Percentiles rank a stretch among this genome's conserved stretches.
These are phyloP conservation scores for Malus hybrid DNA, from an alignment of 331 rosid species.

Conservation along the genomic window DNA sequence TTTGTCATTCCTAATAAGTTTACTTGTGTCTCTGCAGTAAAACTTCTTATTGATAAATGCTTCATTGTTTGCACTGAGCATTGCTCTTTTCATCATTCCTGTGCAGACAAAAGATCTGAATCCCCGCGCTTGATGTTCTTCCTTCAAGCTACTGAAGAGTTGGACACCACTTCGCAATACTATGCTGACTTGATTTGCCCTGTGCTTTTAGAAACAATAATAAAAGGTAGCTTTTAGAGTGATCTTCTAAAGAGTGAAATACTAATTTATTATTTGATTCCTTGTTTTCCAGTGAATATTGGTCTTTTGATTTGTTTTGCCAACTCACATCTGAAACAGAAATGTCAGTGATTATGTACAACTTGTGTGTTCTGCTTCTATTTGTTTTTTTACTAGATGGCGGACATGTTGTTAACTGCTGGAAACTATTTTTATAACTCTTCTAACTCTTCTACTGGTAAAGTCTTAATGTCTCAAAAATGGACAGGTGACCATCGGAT, in stretches of 20 bases:
- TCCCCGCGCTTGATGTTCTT: slow-evolving; percentile 59
- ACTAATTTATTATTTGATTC: background rate
- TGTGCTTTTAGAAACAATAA: slow-evolving; percentile 51
- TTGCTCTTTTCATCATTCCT: slow-evolving; percentile 36
- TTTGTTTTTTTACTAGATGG: background rate
- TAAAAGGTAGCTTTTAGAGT: slow-evolving; percentile 57
- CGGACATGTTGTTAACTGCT: background rate
- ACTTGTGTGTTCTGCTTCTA: background rate
- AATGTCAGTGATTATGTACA: background rate
- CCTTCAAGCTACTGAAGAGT: slow-evolving; percentile 28
- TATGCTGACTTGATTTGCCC: slow-evolving; percentile 61
- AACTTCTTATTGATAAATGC: background rate
- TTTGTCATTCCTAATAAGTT: background rate
- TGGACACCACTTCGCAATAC: slow-evolving; percentile 32
- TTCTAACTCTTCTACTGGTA: background rate
- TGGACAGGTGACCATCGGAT: slow-evolving; percentile 77
- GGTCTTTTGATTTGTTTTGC: background rate
- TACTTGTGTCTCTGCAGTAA: background rate
- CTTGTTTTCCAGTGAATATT: background rate
- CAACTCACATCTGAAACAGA: background rate
- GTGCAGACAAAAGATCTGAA: slow-evolving; percentile 15
- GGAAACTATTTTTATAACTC: background rate
- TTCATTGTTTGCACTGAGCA: slow-evolving; percentile 57
- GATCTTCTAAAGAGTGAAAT: background rate
- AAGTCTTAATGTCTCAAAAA: background rate